Evolutionary conservation across 2,329 filamentous ascomycete species (phyloP).

Genomic region (Aspergillus tanneri): DNA sequence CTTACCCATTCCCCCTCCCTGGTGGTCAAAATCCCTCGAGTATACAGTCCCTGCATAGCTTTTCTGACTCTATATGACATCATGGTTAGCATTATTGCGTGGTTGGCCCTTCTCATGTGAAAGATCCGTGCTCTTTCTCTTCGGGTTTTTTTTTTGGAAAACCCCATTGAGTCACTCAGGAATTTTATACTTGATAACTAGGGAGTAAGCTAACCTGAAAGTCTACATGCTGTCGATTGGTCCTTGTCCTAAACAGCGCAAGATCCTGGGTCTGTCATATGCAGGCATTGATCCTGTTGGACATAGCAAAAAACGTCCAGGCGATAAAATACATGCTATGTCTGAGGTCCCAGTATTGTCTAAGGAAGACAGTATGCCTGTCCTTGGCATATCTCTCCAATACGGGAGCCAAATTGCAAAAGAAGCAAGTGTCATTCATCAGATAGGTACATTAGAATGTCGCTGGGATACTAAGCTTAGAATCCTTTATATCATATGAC

Average conservation of each 20-base stretch:
- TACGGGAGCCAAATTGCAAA: background rate
- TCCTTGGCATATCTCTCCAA: background rate
- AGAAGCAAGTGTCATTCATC: too few species aligned
- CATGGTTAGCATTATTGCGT: background rate
- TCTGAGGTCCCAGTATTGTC: background rate
- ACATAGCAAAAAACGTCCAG: background rate
- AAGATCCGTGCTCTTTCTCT: background rate
- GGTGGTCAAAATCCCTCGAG: background rate
- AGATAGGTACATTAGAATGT: too few species aligned
- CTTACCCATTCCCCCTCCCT: background rate
- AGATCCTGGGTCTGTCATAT: too few species aligned
- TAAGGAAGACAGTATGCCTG: background rate
- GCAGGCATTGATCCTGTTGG: background rate
- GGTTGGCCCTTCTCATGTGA: background rate
- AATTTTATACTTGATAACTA: too few species aligned
- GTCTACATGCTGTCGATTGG: too few species aligned
- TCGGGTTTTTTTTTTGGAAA: background rate
- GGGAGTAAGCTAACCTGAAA: too few species aligned
- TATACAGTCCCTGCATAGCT: background rate
- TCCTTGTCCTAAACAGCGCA: too few species aligned
- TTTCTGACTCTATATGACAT: background rate
- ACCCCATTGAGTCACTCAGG: too few species aligned
- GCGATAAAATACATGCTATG: background rate
- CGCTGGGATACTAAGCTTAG: too few species aligned
- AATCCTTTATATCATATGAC: too few species aligned